Conservation (phyloP, 2,329 filamentous ascomycete species). For the Ceratocystis cubensis region DNA sequence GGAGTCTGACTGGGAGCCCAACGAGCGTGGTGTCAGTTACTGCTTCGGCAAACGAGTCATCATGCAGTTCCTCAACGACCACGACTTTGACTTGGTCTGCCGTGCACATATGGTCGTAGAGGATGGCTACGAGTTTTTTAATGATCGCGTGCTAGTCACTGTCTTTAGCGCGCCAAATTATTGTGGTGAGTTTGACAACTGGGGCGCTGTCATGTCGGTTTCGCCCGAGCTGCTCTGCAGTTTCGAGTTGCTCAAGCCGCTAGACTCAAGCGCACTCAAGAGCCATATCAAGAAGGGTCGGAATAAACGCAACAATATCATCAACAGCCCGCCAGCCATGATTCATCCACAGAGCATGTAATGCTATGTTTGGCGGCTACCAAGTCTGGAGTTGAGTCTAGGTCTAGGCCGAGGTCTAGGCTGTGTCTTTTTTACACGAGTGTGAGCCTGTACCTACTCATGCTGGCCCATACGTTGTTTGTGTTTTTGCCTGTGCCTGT, state of each 20-base stretch:
- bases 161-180: constrained; percentile 98
- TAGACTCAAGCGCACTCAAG: constrained; percentile 92
- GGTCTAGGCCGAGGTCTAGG: background rate
- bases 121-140: constrained; percentile 98
- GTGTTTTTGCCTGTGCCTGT: background rate
- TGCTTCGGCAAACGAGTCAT: constrained; percentile 98
- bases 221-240: constrained; percentile 87
- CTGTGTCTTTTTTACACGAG: too few species aligned
- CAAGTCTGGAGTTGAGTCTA: background rate
- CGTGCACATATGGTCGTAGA: constrained; percentile 98
- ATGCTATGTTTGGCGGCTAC: background rate
- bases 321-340: constrained; percentile 60
- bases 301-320: constrained; percentile 85
- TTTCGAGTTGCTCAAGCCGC: constrained; percentile 89
- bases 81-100: constrained; percentile 96
- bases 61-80: constrained; percentile 81
- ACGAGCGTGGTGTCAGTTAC: constrained; percentile 92
- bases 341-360: constrained; percentile 21
- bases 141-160: constrained; percentile 84
- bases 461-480: too few species aligned
- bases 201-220: constrained; percentile 98
- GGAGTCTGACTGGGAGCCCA: constrained; percentile 96
- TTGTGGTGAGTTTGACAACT: constrained; percentile 97
- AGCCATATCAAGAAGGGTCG: constrained; percentile 97
- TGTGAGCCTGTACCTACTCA: background rate